A percentile compares a stretch with the other conserved stretches of the same genome.
Evolutionary conservation across 306 rosid genomes (phyloP).

Genomic region (Rosa rugosa): DNA sequence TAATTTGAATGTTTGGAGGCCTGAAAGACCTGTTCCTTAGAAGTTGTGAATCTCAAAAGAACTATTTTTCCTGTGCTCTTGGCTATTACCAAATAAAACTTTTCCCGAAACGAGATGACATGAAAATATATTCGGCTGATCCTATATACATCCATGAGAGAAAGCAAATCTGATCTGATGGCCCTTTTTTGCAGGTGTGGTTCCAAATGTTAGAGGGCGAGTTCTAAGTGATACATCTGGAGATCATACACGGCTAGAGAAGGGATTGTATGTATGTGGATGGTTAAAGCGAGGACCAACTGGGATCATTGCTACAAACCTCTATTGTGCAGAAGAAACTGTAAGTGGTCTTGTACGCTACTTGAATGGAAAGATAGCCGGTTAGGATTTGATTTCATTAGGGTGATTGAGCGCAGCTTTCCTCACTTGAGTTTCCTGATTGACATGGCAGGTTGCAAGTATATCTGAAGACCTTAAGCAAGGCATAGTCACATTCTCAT

Average conservation of each 20-base stretch:
- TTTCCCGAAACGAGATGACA: neutral
- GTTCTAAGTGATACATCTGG: conserved; percentile 50
- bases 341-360: conserved; percentile 37
- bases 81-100: neutral
- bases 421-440: conserved; percentile 20
- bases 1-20: neutral
- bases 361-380: neutral
- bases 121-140: neutral
- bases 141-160: neutral
- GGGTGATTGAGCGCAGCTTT: neutral
- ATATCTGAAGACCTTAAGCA: conserved; percentile 71
- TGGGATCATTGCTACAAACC: conserved; percentile 93
- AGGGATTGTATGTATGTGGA: conserved; percentile 88
- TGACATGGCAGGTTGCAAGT: conserved; percentile 62
- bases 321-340: conserved; percentile 87
- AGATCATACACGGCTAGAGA: conserved; percentile 47
- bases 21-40: neutral
- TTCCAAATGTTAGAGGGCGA: conserved; percentile 80
- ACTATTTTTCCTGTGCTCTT: neutral
- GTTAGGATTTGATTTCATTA: neutral
- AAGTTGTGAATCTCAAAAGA: neutral
- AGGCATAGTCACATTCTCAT: conserved; percentile 37
- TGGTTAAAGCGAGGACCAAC: conserved; percentile 99
- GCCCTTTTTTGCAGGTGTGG: conserved; percentile 58
- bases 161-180: neutral